Conservation (phyloP, 176 grass and related monocot genomes). For the Bothriochloa decipiens region DNA sequence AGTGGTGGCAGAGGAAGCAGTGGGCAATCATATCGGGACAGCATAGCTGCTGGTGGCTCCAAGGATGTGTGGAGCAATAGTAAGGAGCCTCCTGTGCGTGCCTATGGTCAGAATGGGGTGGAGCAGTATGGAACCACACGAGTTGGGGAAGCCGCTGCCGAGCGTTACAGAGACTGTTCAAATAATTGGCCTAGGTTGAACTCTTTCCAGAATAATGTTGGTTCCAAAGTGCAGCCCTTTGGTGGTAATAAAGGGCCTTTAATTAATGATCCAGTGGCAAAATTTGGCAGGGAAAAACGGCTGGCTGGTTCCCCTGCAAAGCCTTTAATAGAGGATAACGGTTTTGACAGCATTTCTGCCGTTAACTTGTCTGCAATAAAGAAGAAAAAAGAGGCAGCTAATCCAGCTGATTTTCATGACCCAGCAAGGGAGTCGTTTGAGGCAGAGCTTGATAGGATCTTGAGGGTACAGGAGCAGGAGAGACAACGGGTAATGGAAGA, state of each 20-base stretch:
- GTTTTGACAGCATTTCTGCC: slow-evolving; percentile 64
- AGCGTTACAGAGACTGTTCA: slow-evolving; percentile 44
- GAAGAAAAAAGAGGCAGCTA: slow-evolving; percentile 79
- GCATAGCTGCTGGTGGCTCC: slow-evolving; percentile 44
- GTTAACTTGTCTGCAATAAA: slow-evolving; percentile 78
- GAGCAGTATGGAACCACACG: slow-evolving; percentile 55
- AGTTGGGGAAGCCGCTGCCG: slow-evolving; percentile 27
- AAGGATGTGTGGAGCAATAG: slow-evolving; percentile 64
- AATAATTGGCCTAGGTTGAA: slow-evolving; percentile 72
- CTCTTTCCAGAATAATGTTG: slow-evolving; percentile 64
- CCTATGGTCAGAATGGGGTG: slow-evolving; percentile 48
- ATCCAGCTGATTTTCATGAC: slow-evolving; percentile 77
- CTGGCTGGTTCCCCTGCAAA: slow-evolving; percentile 43
- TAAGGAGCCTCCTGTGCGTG: slow-evolving; percentile 32
- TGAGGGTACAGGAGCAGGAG: slow-evolving; percentile 88
- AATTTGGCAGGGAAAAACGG: slow-evolving; percentile 68
- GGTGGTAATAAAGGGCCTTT: slow-evolving; percentile 57
- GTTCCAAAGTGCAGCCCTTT: slow-evolving; percentile 57
- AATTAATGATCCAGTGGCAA: slow-evolving; percentile 48
- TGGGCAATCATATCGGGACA: slow-evolving; percentile 42
- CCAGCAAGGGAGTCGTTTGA: slow-evolving; percentile 93
- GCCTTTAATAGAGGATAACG: slow-evolving; percentile 64
- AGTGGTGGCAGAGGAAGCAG: slow-evolving; percentile 70
- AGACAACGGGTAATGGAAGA: slow-evolving; percentile 76
- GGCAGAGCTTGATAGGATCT: slow-evolving; percentile 88